Base-by-base conservation (phyloP, 1,284 basidiomycete genomes). In the Xerocomus minutiporus region DNA sequence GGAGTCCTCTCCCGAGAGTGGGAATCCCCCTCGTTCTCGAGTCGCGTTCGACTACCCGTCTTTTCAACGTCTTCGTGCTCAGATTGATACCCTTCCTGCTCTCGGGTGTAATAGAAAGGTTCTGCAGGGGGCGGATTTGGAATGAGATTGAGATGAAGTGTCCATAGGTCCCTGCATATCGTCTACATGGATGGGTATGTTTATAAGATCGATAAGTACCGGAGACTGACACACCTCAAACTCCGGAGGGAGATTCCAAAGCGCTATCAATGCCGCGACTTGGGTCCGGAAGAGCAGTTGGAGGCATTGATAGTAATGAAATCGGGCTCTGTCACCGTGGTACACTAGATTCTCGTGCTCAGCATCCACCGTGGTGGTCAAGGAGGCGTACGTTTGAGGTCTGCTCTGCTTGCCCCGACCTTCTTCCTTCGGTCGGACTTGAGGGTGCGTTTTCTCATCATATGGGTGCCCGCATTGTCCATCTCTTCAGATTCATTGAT, bases 151-250 rank as follows among this genome's bases (percentile, higher is more conserved):
- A 95, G 74, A 68, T 93, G 81, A 20, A 93, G 74, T 1, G 83
- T 76, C 91, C 93, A 94, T 26, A 92, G 60, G 61, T 95, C 92
- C 57, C 85, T 79, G 60, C 89, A 92, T 42, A 92, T 73, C 31
- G 79, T 72, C 91, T 93, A 53, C 31, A 31, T 20, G 29, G n/a
- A 41, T 57, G 31, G 40, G 55, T 8, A 49, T 40, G 20, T 51
- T 13, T 29, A 55, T 35, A 25, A 46, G 48, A 42, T 26, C n/a
- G 36, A 28, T 34, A 32, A 50, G 52, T 8, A 6, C 3, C 31
- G 20, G 40, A 36, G 45, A 23, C 17, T 25, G 28, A 65, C 76
- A 47, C 50, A 91, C 92, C 80, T 94, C 92, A 57, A 90, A 88
- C 55, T 88, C 86, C 0, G 78, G 68, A 7, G 91, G 91, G 7